Evolutionary conservation across 305 asterid species (phyloP).

Genomic region (Solanum aculeatissimum): DNA sequence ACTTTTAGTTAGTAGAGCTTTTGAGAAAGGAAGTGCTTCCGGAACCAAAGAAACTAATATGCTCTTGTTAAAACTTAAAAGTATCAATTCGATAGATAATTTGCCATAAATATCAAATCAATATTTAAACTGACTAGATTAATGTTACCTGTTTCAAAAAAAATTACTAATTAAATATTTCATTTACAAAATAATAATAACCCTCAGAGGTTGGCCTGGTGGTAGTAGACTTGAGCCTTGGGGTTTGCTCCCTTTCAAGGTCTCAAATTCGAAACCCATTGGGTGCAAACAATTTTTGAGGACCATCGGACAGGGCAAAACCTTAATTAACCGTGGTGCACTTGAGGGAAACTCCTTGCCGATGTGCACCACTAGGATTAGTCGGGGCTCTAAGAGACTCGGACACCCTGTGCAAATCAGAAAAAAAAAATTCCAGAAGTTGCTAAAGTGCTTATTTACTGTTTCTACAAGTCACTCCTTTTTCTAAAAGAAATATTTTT

Average conservation of each 20-base stretch:
- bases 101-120: neutral
- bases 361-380: too few relatives aligned
- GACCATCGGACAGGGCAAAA: too few relatives aligned
- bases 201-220: too few relatives aligned
- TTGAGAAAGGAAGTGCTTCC: neutral
- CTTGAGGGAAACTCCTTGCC: too few relatives aligned
- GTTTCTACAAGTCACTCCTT: neutral
- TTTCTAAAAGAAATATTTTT: neutral
- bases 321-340: too few relatives aligned
- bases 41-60: neutral
- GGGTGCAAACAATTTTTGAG: too few relatives aligned
- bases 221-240: too few relatives aligned
- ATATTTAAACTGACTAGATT: neutral
- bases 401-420: too few relatives aligned
- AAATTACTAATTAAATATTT: neutral
- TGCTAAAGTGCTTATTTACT: neutral
- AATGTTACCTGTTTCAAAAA: neutral
- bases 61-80: neutral
- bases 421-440: neutral
- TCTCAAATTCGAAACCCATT: too few relatives aligned
- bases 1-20: neutral
- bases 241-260: too few relatives aligned
- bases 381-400: too few relatives aligned
- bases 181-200: neutral
- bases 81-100: neutral